Evolutionary conservation across 2,329 filamentous ascomycete genomes (phyloP).

Genomic region (Colletotrichum gloeosporioides): DNA sequence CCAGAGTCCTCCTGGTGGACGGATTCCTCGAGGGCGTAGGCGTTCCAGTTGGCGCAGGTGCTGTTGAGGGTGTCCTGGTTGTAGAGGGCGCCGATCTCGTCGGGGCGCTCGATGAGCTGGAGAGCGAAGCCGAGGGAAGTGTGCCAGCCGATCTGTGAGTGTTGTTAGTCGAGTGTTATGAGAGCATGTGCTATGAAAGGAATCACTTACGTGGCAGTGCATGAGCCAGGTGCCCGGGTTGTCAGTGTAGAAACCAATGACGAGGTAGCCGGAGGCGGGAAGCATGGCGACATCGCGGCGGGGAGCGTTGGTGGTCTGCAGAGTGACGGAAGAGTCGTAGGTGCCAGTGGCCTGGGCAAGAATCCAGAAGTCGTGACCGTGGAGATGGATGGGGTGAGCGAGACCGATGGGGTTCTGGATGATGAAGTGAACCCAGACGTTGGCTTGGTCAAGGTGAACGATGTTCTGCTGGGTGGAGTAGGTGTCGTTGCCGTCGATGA

Average conservation of each 20-base stretch:
- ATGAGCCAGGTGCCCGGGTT: slow-evolving; percentile 57
- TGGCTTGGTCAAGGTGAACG: slow-evolving; percentile 23
- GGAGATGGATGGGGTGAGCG: slow-evolving; percentile 54
- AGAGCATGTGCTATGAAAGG: neutral
- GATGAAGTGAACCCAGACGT: slow-evolving; percentile 37
- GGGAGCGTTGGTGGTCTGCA: slow-evolving; percentile 46
- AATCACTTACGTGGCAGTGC: slow-evolving; percentile 45
- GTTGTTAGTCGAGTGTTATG: neutral
- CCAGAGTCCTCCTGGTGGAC: slow-evolving; percentile 27
- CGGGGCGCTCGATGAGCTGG: slow-evolving; percentile 27
- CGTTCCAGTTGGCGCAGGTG: slow-evolving; percentile 22
- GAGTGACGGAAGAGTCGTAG: slow-evolving; percentile 26
- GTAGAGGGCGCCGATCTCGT: slow-evolving; percentile 22
- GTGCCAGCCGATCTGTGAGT: slow-evolving; percentile 23
- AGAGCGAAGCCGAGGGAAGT: slow-evolving; percentile 26
- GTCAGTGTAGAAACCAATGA: slow-evolving; percentile 53
- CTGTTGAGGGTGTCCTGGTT: slow-evolving; percentile 9
- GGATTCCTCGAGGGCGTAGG: slow-evolving; percentile 2
- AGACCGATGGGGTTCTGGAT: slow-evolving; percentile 33
- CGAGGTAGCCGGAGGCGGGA: slow-evolving; percentile 46
- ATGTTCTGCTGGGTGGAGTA: slow-evolving; percentile 27
- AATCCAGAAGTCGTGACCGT: slow-evolving; percentile 46
- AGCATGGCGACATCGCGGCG: slow-evolving; percentile 59
- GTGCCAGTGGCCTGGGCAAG: slow-evolving; percentile 27
- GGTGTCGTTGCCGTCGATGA: slow-evolving; percentile 17